Evolutionary conservation across 805 yeast genomes (phyloP).

Genomic region (Kuraishia floccosa): DNA sequence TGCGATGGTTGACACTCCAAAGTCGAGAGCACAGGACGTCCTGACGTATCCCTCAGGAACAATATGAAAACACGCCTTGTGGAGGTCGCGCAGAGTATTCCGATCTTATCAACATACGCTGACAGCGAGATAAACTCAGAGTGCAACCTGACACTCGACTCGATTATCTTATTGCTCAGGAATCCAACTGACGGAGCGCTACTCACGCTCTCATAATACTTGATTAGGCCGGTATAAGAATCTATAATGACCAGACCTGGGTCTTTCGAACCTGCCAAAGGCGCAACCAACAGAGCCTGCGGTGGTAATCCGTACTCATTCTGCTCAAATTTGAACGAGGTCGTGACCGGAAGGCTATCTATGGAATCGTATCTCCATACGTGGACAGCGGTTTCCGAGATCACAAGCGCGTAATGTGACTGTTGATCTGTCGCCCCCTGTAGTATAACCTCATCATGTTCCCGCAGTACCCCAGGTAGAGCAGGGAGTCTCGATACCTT

Average conservation of each 20-base stretch:
- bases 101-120: slow-evolving; percentile 61
- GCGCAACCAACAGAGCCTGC: slow-evolving; percentile 41
- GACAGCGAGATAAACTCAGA: slow-evolving; percentile 48
- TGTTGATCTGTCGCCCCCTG: slow-evolving; percentile 17
- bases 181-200: slow-evolving; percentile 58
- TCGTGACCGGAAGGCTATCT: slow-evolving; percentile 46
- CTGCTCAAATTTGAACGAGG: slow-evolving; percentile 32
- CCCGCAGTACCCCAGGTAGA: slow-evolving; percentile 3
- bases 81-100: slow-evolving; percentile 61
- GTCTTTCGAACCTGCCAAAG: slow-evolving; percentile 30
- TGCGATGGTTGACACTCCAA: slow-evolving; percentile 12
- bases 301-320: slow-evolving; percentile 24
- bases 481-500: slow-evolving; percentile 1
- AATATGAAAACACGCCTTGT: slow-evolving; percentile 54
- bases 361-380: slow-evolving; percentile 63
- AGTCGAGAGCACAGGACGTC: slow-evolving; percentile 33
- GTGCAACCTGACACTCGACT: slow-evolving; percentile 27
- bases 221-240: slow-evolving; percentile 42
- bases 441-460: slow-evolving; percentile 9
- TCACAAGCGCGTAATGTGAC: slow-evolving; percentile 16
- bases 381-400: slow-evolving; percentile 38
- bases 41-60: slow-evolving; percentile 54
- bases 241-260: slow-evolving; percentile 70
- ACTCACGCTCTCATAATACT: slow-evolving; percentile 66
- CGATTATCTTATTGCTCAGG: slow-evolving; percentile 23